Percentiles rank a stretch among this genome's conserved stretches.
phyloP scores from a whole-genome alignment of 2,329 filamentous ascomycete species.

The Cercospora brassicicola region DNA sequence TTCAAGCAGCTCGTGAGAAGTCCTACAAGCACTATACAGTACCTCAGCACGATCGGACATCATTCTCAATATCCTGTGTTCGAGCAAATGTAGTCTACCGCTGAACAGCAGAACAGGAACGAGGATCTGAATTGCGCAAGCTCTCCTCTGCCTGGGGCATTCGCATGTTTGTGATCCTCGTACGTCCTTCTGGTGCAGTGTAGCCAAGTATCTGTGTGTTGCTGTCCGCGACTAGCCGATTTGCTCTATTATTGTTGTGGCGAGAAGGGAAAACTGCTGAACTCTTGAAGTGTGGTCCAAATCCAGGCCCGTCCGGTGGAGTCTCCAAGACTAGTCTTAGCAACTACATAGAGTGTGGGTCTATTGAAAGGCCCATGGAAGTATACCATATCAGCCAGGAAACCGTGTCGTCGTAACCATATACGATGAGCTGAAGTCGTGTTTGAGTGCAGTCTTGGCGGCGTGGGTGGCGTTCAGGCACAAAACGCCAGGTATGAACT shows the following conservation, averaged over 20 bases:
- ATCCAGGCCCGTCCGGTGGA: neutral
- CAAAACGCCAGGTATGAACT: neutral
- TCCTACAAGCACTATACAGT: neutral
- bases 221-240: neutral
- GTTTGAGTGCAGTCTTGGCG: neutral
- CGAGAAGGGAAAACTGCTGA: neutral
- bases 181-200: neutral
- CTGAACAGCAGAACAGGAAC: too few species aligned
- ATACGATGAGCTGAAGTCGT: neutral
- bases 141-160: neutral
- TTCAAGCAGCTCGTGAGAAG: neutral
- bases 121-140: too few species aligned
- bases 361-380: neutral
- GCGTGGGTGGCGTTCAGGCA: neutral
- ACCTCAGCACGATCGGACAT: neutral
- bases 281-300: neutral
- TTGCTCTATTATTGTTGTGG: neutral
- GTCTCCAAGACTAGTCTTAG: neutral
- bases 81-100: too few species aligned
- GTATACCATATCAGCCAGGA: neutral
- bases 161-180: neutral
- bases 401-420: neutral
- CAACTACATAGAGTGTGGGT: neutral
- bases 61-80: neutral
- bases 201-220: neutral